These are phyloP conservation scores for Pistacia vera DNA, from an alignment of 345 rosid species.

Conservation along the genomic window DNA sequence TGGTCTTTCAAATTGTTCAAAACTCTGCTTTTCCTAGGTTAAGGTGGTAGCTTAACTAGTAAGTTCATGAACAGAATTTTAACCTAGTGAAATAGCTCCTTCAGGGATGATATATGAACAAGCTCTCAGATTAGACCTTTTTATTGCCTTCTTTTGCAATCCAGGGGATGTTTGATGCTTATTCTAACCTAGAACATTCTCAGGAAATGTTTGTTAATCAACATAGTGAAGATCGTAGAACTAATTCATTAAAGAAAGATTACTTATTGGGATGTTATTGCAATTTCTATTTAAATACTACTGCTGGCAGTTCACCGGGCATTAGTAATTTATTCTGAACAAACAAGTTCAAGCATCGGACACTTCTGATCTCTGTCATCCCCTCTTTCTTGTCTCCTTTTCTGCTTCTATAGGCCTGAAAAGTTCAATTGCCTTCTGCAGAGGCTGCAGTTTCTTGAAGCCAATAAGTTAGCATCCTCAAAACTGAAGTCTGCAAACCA, in stretches of 20 bases:
- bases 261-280: not conserved
- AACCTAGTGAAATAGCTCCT: not conserved
- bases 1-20: not conserved
- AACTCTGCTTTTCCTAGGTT: not conserved
- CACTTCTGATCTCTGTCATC: not conserved
- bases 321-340: not conserved
- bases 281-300: not conserved
- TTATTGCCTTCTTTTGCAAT: not conserved
- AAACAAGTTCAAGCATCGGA: not conserved
- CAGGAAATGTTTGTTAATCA: slow-evolving; percentile 1
- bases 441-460: slow-evolving; percentile 46
- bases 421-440: slow-evolving; percentile 49
- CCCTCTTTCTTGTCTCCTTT: slow-evolving; percentile 1
- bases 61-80: not conserved
- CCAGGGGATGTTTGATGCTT: not conserved
- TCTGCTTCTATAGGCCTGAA: slow-evolving; percentile 45
- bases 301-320: not conserved
- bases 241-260: not conserved
- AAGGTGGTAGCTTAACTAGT: not conserved
- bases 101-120: not conserved
- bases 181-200: not conserved
- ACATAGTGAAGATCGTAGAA: not conserved
- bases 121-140: not conserved
- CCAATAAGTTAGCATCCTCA: slow-evolving; percentile 34
- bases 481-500: slow-evolving; percentile 35